These are phyloP conservation scores for Russula foetens DNA, from an alignment of 768 basidiomycete species.

Conservation along the genomic window DNA sequence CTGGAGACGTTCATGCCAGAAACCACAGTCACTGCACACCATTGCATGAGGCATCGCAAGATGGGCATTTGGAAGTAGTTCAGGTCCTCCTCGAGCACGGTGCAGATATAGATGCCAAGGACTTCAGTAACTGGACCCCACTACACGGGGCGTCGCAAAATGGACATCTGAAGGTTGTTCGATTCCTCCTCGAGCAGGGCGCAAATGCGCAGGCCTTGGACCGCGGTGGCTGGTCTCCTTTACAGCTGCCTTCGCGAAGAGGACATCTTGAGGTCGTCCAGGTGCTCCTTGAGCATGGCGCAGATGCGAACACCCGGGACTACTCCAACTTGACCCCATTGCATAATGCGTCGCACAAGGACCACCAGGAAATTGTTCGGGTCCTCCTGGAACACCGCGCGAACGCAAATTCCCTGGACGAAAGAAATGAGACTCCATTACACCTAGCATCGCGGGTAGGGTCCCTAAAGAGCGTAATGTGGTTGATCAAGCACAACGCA, in stretches of 20 bases:
- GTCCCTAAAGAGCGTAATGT: too few species aligned
- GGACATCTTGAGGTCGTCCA: neutral
- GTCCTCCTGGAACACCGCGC: neutral
- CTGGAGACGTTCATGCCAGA: too few species aligned
- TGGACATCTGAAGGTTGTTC: neutral
- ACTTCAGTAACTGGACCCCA: neutral
- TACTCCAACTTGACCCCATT: neutral
- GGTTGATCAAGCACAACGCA: too few species aligned
- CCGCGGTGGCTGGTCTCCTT: neutral
- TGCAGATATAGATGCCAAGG: neutral
- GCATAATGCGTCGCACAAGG: neutral
- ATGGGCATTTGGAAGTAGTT: neutral
- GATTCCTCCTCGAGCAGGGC: neutral
- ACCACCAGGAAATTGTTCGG: neutral
- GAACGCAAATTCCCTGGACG: neutral
- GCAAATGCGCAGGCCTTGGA: neutral
- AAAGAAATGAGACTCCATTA: neutral
- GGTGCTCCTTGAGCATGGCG: neutral
- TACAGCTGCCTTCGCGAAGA: neutral
- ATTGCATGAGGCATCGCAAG: neutral
- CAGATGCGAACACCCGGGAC: neutral
- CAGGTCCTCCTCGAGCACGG: neutral
- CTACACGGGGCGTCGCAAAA: neutral
- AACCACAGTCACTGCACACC: too few species aligned
- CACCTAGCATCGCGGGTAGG: neutral